A percentile compares a stretch with the other conserved stretches of the same genome.
Conservation (phyloP, 2,329 filamentous ascomycete genomes). For the Davidsoniella australis region DNA sequence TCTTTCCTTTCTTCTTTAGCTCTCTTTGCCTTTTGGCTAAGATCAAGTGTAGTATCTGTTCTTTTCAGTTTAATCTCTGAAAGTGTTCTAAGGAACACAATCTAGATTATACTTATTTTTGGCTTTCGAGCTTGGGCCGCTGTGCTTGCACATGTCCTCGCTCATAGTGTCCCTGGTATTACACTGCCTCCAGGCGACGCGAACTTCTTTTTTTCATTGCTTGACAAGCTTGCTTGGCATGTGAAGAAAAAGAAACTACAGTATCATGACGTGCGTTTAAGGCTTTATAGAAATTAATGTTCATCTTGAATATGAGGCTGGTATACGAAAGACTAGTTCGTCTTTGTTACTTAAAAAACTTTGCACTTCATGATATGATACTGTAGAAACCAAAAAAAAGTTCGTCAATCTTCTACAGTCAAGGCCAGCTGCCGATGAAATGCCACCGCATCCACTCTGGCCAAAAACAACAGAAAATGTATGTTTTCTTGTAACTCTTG, state of each 20-base stretch:
- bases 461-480: too few relatives aligned
- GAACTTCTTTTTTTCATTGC: slow-evolving; percentile 17
- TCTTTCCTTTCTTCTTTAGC: slow-evolving; percentile 31
- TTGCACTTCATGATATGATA: too few relatives aligned
- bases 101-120: slow-evolving; percentile 71
- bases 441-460: too few relatives aligned
- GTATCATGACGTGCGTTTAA: too few relatives aligned
- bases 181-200: slow-evolving; percentile 29
- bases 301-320: too few relatives aligned
- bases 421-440: too few relatives aligned
- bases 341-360: too few relatives aligned
- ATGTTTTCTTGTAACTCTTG: too few relatives aligned
- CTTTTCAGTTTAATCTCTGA: slow-evolving; percentile 97
- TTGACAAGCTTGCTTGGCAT: slow-evolving; percentile 20
- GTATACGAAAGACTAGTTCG: too few relatives aligned
- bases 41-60: slow-evolving; percentile 96
- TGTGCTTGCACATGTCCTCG: slow-evolving; percentile 13
- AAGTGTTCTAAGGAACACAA: slow-evolving; percentile 57
- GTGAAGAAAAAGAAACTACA: slow-evolving; percentile 21
- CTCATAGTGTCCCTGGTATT: slow-evolving; percentile 22
- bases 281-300: too few relatives aligned
- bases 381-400: too few relatives aligned
- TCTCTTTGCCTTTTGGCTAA: slow-evolving; percentile 43
- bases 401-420: too few relatives aligned
- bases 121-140: slow-evolving; percentile 12